These are phyloP conservation scores for Alternaria sp. DNA, from an alignment of 2,329 filamentous ascomycete genomes.

Conservation along the genomic window DNA sequence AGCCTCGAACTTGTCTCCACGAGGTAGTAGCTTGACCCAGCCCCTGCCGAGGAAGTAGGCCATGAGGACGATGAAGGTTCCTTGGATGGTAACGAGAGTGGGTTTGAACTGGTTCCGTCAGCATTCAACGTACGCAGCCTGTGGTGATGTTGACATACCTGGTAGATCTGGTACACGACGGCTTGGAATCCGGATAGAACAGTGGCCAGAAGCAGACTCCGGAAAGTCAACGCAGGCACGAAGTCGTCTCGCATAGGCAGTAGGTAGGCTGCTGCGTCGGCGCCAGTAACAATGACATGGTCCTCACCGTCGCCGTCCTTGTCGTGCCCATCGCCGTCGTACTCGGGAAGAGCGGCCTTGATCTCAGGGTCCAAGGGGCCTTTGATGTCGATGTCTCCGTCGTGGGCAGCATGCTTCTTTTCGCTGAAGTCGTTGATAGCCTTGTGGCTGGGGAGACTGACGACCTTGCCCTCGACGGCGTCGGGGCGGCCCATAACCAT, in stretches of 20 bases:
- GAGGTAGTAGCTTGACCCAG: constrained; percentile 17
- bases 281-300: constrained; percentile 18
- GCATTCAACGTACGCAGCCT: not conserved
- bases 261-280: constrained; percentile 21
- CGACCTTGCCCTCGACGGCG: constrained; percentile 14
- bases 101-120: constrained; percentile 20
- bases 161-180: constrained; percentile 22
- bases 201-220: constrained; percentile 15
- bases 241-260: constrained; percentile 19
- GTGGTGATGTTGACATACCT: not conserved
- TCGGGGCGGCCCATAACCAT: constrained; percentile 15
- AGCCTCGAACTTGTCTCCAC: constrained; percentile 21
- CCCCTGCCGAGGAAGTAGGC: constrained; percentile 20
- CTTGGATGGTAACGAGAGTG: constrained; percentile 19
- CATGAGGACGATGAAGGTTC: constrained; percentile 23
- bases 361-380: constrained; percentile 16
- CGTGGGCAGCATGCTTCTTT: constrained; percentile 10
- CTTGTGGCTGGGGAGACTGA: constrained; percentile 12
- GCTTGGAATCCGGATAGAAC: constrained; percentile 19
- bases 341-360: constrained; percentile 11
- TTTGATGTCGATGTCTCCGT: constrained; percentile 11
- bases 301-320: constrained; percentile 1
- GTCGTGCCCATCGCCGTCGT: constrained; percentile 9
- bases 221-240: constrained; percentile 16
- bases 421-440: constrained; percentile 19